Conservation (phyloP, 2,329 filamentous ascomycete species). For the Basipetospora chlamydospora region DNA sequence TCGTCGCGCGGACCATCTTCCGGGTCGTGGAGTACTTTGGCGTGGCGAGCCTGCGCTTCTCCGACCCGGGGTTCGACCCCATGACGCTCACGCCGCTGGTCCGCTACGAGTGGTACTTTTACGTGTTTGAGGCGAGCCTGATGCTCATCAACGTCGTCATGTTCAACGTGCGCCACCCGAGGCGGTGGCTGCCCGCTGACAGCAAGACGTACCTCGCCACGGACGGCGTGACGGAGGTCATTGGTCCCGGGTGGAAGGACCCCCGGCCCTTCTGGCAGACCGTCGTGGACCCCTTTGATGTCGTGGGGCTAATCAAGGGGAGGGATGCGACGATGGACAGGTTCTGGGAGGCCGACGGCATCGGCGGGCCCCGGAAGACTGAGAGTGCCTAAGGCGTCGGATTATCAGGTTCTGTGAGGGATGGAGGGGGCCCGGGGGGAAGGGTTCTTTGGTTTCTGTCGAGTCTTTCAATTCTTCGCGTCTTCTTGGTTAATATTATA, state of each 20-base stretch:
- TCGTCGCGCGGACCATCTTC: constrained; percentile 40
- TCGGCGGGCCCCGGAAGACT: constrained; percentile 23
- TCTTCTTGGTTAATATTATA: too few relatives aligned
- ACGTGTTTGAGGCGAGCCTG: constrained; percentile 37
- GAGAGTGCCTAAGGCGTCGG: background rate
- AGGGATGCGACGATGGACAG: constrained; percentile 30
- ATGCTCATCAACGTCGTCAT: constrained; percentile 37
- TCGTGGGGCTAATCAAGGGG: constrained; percentile 19
- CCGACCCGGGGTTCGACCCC: constrained; percentile 22
- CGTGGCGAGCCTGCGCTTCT: constrained; percentile 24
- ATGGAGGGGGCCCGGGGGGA: too few relatives aligned
- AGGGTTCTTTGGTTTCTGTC: too few relatives aligned
- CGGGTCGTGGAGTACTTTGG: constrained; percentile 45
- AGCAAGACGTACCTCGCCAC: constrained; percentile 33
- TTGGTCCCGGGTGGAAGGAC: constrained; percentile 34
- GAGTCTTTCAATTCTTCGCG: too few relatives aligned
- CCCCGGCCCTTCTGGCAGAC: constrained; percentile 26
- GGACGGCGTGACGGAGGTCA: constrained; percentile 34
- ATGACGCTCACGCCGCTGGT: constrained; percentile 26
- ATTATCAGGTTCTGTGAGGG: too few relatives aligned
- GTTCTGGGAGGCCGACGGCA: constrained; percentile 22
- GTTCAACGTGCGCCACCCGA: constrained; percentile 35
- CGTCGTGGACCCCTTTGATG: constrained; percentile 27
- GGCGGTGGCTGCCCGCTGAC: constrained; percentile 32
- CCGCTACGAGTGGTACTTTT: constrained; percentile 46